Evolutionary conservation across 1,284 basidiomycete genomes (phyloP), one percentile per base, ranked within the genome.

Genomic region (Ceratobasidium sp.): DNA sequence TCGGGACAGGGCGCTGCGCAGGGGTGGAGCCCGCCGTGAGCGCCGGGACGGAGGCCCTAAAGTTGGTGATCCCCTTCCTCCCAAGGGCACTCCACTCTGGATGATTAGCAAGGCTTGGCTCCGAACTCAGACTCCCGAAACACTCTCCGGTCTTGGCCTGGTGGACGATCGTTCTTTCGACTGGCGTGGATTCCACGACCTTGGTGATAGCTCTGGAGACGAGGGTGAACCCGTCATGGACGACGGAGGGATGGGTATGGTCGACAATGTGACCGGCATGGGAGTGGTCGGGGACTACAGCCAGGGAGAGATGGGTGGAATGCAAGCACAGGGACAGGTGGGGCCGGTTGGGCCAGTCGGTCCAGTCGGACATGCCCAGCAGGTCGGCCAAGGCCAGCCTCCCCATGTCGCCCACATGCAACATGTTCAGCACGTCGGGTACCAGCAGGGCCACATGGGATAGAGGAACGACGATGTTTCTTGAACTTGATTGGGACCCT

Each of bases 141-240:
- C 79, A 78, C 6, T 71, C 70, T 44, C 71, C 72, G 47, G 76
- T 74, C 64, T 77, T 74, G 50, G 74, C 68, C 69, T 77, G 77
- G 74, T 78, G 79, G 6, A 80, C 71, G 52, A 75, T 77, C 67
- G 79, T 78, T 4, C 79, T 73, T 4, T 74, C 71, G 60, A 80
- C 75, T 62, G 59, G 59, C 59, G 59, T 14, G 59, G 59, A 19
- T 62, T 62, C 47, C 59, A 62, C 36, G 59, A 62, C 1, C 46
- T 62, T 23, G 59, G 59, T 36, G 59, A 62, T 30, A 62, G 59
- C 21, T 62, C 59, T n/a, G 59, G 59, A 6, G 59, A 62, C 16
- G 57, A 60, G 14, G 57, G 57, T 2, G 46, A 44, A 30, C 23
- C 27, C 8, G 57, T 44, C 30, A 60, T 60, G 57, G 57, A 60